A percentile compares a stretch with the other conserved stretches of the same genome.
phyloP scores from a whole-genome alignment of 2,329 filamentous ascomycete species.

The Purpureocillium lavendulum region DNA sequence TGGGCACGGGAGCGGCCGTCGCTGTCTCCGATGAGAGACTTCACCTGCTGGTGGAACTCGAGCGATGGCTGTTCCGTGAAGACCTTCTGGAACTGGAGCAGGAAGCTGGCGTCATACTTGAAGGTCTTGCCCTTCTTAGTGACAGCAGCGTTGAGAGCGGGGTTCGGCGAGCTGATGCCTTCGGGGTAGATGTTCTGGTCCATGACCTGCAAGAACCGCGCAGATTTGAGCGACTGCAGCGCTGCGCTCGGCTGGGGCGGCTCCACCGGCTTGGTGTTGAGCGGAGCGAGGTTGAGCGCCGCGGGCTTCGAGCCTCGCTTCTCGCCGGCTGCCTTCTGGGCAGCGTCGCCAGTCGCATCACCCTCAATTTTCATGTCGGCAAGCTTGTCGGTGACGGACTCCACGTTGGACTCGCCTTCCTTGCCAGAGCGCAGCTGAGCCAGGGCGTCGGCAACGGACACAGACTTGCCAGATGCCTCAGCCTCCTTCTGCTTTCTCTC shows the following conservation, averaged over 20 bases:
- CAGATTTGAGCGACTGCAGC: slow-evolving; percentile 85
- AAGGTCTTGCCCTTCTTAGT: slow-evolving; percentile 74
- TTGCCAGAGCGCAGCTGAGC: slow-evolving; percentile 31
- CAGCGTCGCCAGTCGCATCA: slow-evolving; percentile 34
- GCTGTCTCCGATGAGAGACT: slow-evolving; percentile 72
- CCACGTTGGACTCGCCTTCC: slow-evolving; percentile 28
- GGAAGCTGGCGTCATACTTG: slow-evolving; percentile 91
- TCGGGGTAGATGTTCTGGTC: slow-evolving; percentile 74
- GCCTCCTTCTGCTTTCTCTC: slow-evolving; percentile 45
- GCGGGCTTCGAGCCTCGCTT: slow-evolving; percentile 69
- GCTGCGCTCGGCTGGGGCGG: slow-evolving; percentile 88
- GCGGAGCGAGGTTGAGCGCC: slow-evolving; percentile 75
- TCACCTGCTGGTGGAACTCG: slow-evolving; percentile 89
- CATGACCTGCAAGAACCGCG: slow-evolving; percentile 76
- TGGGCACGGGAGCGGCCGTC: slow-evolving; percentile 51
- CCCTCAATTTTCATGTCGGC: slow-evolving; percentile 39
- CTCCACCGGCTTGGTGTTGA: slow-evolving; percentile 79
- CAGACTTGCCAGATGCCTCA: slow-evolving; percentile 39
- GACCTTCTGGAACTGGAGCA: slow-evolving; percentile 91
- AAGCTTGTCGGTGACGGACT: slow-evolving; percentile 38
- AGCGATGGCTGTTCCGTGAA: slow-evolving; percentile 95
- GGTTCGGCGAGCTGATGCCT: slow-evolving; percentile 82
- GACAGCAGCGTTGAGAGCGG: slow-evolving; percentile 75
- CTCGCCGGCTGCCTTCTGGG: slow-evolving; percentile 42
- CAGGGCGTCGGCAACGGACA: slow-evolving; percentile 44